phyloP scores from a whole-genome alignment of 78 protist genomes.

The Dictyostelium intermedium region DNA sequence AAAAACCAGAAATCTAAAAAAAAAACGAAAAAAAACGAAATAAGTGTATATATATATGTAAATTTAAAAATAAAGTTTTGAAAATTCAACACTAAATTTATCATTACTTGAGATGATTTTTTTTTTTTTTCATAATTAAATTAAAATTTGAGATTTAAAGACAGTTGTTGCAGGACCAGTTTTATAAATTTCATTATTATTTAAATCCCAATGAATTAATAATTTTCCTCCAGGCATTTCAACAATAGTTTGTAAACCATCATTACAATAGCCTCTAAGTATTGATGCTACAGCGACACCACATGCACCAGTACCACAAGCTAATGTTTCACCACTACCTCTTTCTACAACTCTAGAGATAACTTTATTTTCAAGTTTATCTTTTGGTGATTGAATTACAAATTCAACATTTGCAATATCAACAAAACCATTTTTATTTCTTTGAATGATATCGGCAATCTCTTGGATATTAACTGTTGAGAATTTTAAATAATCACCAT shows the following conservation, averaged over 20 bases:
- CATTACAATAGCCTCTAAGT: background rate
- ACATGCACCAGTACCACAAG: conserved; percentile 88
- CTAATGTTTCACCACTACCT: conserved; percentile 85
- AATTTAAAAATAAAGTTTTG: too few relatives aligned
- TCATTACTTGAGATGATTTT: too few relatives aligned
- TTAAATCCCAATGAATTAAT: conserved; percentile 30
- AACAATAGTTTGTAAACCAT: background rate
- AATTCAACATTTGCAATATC: conserved; percentile 78
- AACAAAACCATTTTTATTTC: background rate
- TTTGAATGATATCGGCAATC: conserved; percentile 16
- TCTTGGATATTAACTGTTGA: background rate
- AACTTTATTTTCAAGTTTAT: background rate
- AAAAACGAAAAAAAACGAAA: too few relatives aligned
- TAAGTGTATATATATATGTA: too few relatives aligned
- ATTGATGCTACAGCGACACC: conserved; percentile 74
- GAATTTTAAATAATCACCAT: background rate
- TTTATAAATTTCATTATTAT: conserved; percentile 2
- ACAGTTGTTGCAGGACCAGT: conserved; percentile 82
- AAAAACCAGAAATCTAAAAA: too few relatives aligned
- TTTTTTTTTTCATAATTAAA: too few relatives aligned
- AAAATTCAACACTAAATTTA: too few relatives aligned
- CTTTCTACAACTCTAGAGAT: conserved; percentile 70
- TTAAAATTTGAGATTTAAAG: conserved; percentile 1
- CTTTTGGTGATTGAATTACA: background rate
- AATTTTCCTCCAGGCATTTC: conserved; percentile 82